Base-by-base conservation (phyloP, 257 asterid genomes). In the Solanum lycopersicoides region DNA sequence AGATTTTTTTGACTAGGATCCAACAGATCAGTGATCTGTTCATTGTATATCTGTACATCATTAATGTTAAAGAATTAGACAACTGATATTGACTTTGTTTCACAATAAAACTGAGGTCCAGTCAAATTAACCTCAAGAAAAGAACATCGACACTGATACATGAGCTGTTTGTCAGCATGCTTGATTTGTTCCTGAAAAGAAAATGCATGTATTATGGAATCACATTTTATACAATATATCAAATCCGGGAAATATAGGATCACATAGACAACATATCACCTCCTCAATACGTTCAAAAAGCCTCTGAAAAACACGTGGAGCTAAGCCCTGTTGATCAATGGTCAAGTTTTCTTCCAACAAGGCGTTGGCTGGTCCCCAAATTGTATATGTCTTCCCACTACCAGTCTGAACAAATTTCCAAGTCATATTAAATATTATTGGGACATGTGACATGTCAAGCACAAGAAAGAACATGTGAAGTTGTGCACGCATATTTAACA, bases 331-430 rank as follows among this genome's bases (percentile, higher is more conserved):
- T 87, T 93, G 94, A 85, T 96, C 98, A 91, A 83, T 87, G 76
- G 89, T 86, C 63, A 88, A 45, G 41, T 85, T 91, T 79, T 94
- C 98, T 60, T 91, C 98, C 93, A 93, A 90, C 94, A 93, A 93
- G 89, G 98, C 89, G 59, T 93, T 97, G 93, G 98, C 92, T 56
- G 99, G 95, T 90, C 99, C 99, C 99, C 99, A 97, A 30, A 97
- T 91, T 35, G 99, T 97, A 90, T 97, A 97, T 63, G 99, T 97
- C 89, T 97, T 97, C 82, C 99, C 99, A 73, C 99, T 97, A 45
- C 99, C 99, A 25, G 99, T 97, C 99, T 97, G 92, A 90, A 56
- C 69, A 66, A 84, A 82, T 77, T 42, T 42, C 39, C 83, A n/a
- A 77, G 37, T 82, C 85, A 82, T 9, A 50, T 82, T 9, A 2